A percentile compares a stretch with the other conserved stretches of the same genome.
These are phyloP conservation scores for Xerocomus brunneocitrinus DNA, from an alignment of 768 basidiomycete species.

Conservation along the genomic window DNA sequence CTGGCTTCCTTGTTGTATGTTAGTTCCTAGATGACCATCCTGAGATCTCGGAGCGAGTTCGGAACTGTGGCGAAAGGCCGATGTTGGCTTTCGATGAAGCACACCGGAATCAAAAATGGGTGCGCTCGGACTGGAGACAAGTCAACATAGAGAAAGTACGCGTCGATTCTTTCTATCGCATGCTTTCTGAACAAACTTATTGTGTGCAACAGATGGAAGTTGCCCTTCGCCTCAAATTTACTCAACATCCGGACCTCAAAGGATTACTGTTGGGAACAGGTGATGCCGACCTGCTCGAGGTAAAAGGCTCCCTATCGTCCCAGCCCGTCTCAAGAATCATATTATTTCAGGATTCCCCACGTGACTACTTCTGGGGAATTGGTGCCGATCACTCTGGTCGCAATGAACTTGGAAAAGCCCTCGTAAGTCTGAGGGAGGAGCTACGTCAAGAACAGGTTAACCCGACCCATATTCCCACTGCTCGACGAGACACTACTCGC, in stretches of 20 bases:
- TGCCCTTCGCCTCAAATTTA: slow-evolving; percentile 63
- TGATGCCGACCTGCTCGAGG: slow-evolving; percentile 66
- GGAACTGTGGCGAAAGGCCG: slow-evolving; percentile 58
- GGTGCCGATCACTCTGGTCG: slow-evolving; percentile 61
- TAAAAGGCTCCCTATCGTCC: slow-evolving; percentile 20
- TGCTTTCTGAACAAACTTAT: neutral
- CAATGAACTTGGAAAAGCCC: slow-evolving; percentile 71
- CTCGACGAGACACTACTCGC: slow-evolving; percentile 25
- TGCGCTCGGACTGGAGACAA: slow-evolving; percentile 62
- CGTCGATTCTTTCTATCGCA: neutral
- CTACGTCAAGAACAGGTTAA: slow-evolving; percentile 37
- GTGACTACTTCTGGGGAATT: slow-evolving; percentile 76
- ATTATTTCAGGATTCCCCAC: slow-evolving; percentile 56
- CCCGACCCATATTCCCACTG: slow-evolving; percentile 26
- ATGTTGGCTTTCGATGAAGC: slow-evolving; percentile 66
- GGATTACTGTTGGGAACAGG: slow-evolving; percentile 60
- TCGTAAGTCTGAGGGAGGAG: slow-evolving; percentile 56
- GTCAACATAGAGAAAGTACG: slow-evolving; percentile 62
- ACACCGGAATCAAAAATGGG: slow-evolving; percentile 56
- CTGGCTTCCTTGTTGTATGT: neutral
- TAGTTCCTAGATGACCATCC: slow-evolving; percentile 61
- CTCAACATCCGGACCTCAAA: slow-evolving; percentile 58
- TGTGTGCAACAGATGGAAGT: slow-evolving; percentile 57
- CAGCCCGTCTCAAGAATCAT: neutral
- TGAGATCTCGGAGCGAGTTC: slow-evolving; percentile 63